phyloP scores from a whole-genome alignment of 495 filamentous ascomycete species.

The Annulohypoxylon maeteangense region DNA sequence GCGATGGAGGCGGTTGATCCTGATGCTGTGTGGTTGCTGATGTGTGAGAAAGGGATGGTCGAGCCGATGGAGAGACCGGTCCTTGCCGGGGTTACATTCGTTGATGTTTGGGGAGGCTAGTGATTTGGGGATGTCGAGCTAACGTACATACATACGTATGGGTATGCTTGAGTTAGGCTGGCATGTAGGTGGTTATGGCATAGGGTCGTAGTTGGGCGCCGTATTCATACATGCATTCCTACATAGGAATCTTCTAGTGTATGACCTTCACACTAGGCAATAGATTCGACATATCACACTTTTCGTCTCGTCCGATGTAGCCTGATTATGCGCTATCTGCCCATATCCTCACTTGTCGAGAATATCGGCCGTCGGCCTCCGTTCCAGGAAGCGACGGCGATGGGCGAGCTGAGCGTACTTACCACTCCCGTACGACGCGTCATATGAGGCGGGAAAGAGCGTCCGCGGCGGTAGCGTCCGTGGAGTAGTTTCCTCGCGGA shows the following conservation, averaged over 20 bases:
- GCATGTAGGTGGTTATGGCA: background rate
- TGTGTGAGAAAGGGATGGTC: conserved; percentile 55
- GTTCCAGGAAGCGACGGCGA: background rate
- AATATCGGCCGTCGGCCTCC: conserved; percentile 1
- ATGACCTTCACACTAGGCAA: background rate
- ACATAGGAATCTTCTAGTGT: background rate
- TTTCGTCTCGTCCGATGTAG: background rate
- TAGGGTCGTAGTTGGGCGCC: background rate
- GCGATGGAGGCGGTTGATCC: conserved; percentile 70
- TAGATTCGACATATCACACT: background rate
- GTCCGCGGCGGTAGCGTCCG: background rate
- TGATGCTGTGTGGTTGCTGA: conserved; percentile 77
- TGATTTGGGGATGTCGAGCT: background rate
- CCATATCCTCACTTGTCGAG: background rate
- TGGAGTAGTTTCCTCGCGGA: background rate
- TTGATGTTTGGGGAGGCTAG: conserved; percentile 7
- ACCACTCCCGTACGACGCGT: conserved; percentile 3
- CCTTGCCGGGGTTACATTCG: conserved; percentile 57
- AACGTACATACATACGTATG: background rate
- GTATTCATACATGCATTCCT: background rate
- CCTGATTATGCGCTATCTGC: background rate
- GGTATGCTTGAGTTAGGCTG: background rate
- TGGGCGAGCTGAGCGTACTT: background rate
- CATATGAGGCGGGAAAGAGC: background rate
- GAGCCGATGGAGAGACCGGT: conserved; percentile 48